Base-by-base conservation (phyloP, 306 rosid species). In the Prunus salicina region DNA sequence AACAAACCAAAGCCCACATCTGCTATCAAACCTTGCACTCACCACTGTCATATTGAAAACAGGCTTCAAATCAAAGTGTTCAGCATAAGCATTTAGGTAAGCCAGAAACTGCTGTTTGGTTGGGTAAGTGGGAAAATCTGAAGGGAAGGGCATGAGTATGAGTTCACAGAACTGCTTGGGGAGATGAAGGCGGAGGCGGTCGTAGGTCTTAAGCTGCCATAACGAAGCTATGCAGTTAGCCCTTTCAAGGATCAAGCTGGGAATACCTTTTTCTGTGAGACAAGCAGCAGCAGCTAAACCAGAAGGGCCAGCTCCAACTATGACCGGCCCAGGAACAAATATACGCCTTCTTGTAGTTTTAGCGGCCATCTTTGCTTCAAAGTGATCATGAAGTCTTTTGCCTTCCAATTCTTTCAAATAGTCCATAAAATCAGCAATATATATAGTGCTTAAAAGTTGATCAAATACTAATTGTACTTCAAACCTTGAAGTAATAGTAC, bases 221-320 rank as follows among this genome's bases (percentile, higher is more conserved):
- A 93, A 50, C 53, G 99, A 93, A 79, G 97, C 97, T 81, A 96
- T 79, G 83, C 99, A 96, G 62, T 87, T 43, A 6, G 86, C 82
- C 63, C 83, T 82, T 82, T 96, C 99, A 3, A 96, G 87, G 55
- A 93, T 86, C 43, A 91, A 76, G 77, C 88, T 87, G 41, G 85
- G 90, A 51, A 93, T 83, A 1, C 90, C 94, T 83, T 84, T 89
- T 38, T 88, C 83, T 85, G 87, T 89, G 2, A 96, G 93, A 79
- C 99, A 96, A 28, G 99, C 98, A 0, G 98, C 97, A 15, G 80
- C 87, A 8, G 99, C 99, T 73, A 96, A 66, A 11, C 99, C 99
- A 0, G 99, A 92, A 10, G 99, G 99, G 25, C 99, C 99, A 72
- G 96, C 99, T 8, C 99, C 99, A 8, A 96, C 94, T 58, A 96